Evolutionary conservation across 192 early-diverging fungal genomes (phyloP).

Genomic region (Coemansia sp.): DNA sequence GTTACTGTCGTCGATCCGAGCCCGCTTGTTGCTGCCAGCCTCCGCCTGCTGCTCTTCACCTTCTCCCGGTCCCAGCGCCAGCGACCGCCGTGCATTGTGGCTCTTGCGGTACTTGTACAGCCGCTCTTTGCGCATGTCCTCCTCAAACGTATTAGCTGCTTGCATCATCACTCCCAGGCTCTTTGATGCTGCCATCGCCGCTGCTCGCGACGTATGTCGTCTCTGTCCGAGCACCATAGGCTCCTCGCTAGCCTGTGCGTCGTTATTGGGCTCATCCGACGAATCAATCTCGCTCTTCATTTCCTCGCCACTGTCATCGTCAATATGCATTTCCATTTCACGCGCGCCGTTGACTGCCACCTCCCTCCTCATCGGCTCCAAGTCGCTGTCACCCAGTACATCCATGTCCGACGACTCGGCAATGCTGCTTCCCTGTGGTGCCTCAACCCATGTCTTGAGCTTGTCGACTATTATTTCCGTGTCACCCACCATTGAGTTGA

Average conservation of each 20-base stretch:
- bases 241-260: not conserved
- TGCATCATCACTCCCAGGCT: slow-evolving; percentile 57
- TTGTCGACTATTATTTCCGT: slow-evolving; percentile 42
- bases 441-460: slow-evolving; percentile 51
- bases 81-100: slow-evolving; percentile 23
- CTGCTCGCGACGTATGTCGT: slow-evolving; percentile 54
- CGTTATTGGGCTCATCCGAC: slow-evolving; percentile 12
- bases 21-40: slow-evolving; percentile 23
- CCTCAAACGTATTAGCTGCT: slow-evolving; percentile 60
- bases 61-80: slow-evolving; percentile 40
- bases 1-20: not conserved
- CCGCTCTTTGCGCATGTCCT: slow-evolving; percentile 59
- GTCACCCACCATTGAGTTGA: slow-evolving; percentile 61
- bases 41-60: not conserved
- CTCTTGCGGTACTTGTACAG: slow-evolving; percentile 42
- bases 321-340: not conserved
- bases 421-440: slow-evolving; percentile 26
- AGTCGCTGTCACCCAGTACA: slow-evolving; percentile 44
- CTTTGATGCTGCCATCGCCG: slow-evolving; percentile 54
- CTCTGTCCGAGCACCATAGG: slow-evolving; percentile 24
- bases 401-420: slow-evolving; percentile 56
- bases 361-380: slow-evolving; percentile 10
- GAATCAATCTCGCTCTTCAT: slow-evolving; percentile 33
- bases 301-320: slow-evolving; percentile 31
- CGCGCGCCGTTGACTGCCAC: not conserved